Percentiles rank a stretch among this genome's conserved stretches.
Evolutionary conservation across 2,329 filamentous ascomycete genomes (phyloP).

Genomic region (Elsinoe necatrix): DNA sequence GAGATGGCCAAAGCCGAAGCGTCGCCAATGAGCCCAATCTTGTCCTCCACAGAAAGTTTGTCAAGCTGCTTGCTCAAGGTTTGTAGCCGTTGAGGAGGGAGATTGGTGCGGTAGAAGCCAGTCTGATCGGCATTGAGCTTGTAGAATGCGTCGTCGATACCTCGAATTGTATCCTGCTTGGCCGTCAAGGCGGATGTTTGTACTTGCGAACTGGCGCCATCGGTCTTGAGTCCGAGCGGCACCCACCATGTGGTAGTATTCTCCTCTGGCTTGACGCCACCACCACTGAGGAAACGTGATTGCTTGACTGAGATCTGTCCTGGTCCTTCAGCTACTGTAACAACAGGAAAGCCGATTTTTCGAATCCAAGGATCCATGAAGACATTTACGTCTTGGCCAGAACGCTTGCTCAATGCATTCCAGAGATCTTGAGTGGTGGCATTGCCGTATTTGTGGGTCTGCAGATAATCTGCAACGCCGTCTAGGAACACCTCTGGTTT

Average conservation of each 20-base stretch:
- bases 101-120: conserved; percentile 89
- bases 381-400: conserved; percentile 71
- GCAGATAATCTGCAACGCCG: conserved; percentile 83
- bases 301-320: conserved; percentile 77
- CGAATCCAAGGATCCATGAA: conserved; percentile 95
- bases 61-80: conserved; percentile 72
- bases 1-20: conserved; percentile 82
- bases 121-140: conserved; percentile 86
- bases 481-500: conserved; percentile 81
- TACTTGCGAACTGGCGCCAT: conserved; percentile 54
- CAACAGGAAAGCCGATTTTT: conserved; percentile 87
- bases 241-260: conserved; percentile 95
- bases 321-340: conserved; percentile 76
- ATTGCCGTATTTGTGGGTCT: conserved; percentile 78
- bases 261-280: conserved; percentile 83
- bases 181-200: conserved; percentile 60
- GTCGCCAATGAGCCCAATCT: conserved; percentile 85
- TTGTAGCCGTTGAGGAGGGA: conserved; percentile 71
- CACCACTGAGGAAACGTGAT: conserved; percentile 80
- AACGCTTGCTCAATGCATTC: conserved; percentile 78
- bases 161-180: conserved; percentile 68
- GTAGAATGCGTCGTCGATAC: conserved; percentile 74
- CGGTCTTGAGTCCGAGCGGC: conserved; percentile 75
- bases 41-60: conserved; percentile 73
- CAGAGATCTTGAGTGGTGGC: conserved; percentile 89